Conservation (phyloP, 2,329 filamentous ascomycete genomes). For the Colletotrichum plurivorum region DNA sequence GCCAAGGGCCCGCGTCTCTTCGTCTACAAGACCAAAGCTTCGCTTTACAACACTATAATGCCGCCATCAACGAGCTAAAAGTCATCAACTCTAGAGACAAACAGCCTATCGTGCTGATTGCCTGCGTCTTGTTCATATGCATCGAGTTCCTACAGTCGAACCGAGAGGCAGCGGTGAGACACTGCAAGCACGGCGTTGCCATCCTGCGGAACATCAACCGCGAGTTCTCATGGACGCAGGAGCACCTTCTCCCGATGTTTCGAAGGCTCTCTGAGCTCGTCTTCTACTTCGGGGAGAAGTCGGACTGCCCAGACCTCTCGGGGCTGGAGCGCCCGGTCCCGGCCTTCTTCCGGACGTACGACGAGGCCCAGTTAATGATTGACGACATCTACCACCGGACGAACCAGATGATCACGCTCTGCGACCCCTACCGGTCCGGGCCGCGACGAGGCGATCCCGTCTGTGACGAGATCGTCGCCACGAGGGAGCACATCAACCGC, state of each 20-base stretch:
- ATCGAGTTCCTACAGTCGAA: constrained; percentile 64
- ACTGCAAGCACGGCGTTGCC: constrained; percentile 37
- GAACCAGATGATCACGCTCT: constrained; percentile 48
- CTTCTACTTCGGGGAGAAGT: constrained; percentile 34
- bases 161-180: constrained; percentile 24
- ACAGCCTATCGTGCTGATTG: constrained; percentile 54
- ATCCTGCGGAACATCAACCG: constrained; percentile 23
- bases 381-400: constrained; percentile 47
- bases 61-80: constrained; percentile 60
- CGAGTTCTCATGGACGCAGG: constrained; percentile 33
- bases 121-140: constrained; percentile 67
- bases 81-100: constrained; percentile 48
- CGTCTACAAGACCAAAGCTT: constrained; percentile 47
- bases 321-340: constrained; percentile 14
- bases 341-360: constrained; percentile 37
- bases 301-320: constrained; percentile 41
- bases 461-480: constrained; percentile 1
- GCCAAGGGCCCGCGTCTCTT: neutral
- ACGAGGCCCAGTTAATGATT: constrained; percentile 51
- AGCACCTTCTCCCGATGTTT: constrained; percentile 31
- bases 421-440: constrained; percentile 47
- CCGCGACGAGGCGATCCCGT: constrained; percentile 6
- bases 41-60: constrained; percentile 62
- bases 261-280: constrained; percentile 25
- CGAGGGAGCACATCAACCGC: constrained; percentile 15